A percentile compares a stretch with the other conserved stretches of the same genome.
phyloP scores from a whole-genome alignment of 805 yeast genomes.

The Pichia kluyveri region DNA sequence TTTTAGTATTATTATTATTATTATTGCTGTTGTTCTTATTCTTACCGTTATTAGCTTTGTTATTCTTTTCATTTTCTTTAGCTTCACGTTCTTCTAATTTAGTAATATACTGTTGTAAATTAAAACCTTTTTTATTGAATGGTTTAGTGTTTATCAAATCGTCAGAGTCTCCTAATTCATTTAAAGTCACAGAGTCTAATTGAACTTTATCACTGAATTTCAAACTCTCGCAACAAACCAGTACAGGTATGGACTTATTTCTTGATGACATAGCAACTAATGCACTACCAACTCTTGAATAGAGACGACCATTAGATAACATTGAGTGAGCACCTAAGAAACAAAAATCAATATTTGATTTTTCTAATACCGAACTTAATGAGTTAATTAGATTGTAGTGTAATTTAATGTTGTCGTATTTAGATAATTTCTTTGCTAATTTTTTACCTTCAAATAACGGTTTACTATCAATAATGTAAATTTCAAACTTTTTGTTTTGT shows the following conservation, averaged over 20 bases:
- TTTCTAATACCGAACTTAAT: slow-evolving; percentile 64
- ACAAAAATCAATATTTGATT: slow-evolving; percentile 71
- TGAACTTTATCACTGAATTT: slow-evolving; percentile 94
- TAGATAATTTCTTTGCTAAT: slow-evolving; percentile 55
- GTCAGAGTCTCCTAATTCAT: slow-evolving; percentile 79
- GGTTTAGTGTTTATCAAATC: slow-evolving; percentile 53
- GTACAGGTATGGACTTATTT: slow-evolving; percentile 82
- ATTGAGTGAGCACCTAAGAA: slow-evolving; percentile 96
- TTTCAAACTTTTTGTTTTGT: slow-evolving; percentile 58
- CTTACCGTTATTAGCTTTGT: slow-evolving; percentile 7
- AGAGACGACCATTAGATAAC: slow-evolving; percentile 88
- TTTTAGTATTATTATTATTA: slow-evolving; percentile 14
- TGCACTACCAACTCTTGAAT: slow-evolving; percentile 92
- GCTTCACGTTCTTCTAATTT: slow-evolving; percentile 27
- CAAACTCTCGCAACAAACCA: slow-evolving; percentile 91
- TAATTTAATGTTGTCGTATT: slow-evolving; percentile 50
- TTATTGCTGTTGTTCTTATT: slow-evolving; percentile 15
- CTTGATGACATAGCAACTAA: slow-evolving; percentile 86
- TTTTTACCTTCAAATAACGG: slow-evolving; percentile 91
- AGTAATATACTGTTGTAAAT: slow-evolving; percentile 53
- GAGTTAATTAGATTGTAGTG: slow-evolving; percentile 77
- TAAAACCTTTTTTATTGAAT: slow-evolving; percentile 51
- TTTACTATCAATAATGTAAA: slow-evolving; percentile 84
- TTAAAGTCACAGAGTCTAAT: slow-evolving; percentile 88
- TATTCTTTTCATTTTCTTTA: slow-evolving; percentile 19